Evolutionary conservation across 805 yeast genomes (phyloP).

Genomic region (Cyberlindnera misumaiensis): DNA sequence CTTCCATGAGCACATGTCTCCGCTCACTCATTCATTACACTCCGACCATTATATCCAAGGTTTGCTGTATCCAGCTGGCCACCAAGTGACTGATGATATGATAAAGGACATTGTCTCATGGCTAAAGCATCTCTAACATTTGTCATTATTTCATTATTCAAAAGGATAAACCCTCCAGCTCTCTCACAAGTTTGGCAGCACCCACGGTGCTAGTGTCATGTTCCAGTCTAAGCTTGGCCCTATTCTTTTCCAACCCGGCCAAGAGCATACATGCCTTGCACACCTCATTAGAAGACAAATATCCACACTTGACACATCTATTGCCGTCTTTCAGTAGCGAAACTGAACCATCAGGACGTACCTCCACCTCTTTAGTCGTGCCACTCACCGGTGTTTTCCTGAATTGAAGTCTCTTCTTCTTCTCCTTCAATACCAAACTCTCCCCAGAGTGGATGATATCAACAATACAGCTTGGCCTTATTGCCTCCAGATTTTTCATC

Average conservation of each 20-base stretch:
- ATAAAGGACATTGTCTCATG: constrained; percentile 12
- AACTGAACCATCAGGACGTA: constrained; percentile 59
- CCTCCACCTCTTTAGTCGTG: constrained; percentile 36
- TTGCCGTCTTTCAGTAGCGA: constrained; percentile 52
- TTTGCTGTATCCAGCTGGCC: constrained; percentile 12
- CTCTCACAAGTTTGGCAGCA: constrained; percentile 54
- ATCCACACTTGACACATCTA: constrained; percentile 85
- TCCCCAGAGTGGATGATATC: constrained; percentile 96
- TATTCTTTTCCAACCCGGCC: constrained; percentile 72
- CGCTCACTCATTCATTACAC: not conserved
- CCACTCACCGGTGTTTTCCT: constrained; percentile 12
- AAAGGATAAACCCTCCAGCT: constrained; percentile 59
- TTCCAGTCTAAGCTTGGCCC: constrained; percentile 61
- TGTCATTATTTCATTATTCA: constrained; percentile 19
- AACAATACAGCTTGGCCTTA: constrained; percentile 87
- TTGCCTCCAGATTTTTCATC: constrained; percentile 82
- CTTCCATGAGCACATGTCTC: constrained; percentile 3
- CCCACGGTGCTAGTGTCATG: constrained; percentile 47
- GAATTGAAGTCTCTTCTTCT: constrained; percentile 35
- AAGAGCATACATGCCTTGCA: constrained; percentile 91
- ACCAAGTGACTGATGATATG: constrained; percentile 17
- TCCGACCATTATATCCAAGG: constrained; percentile 10
- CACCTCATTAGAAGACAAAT: constrained; percentile 75
- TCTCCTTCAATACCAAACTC: constrained; percentile 59
- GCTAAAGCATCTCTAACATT: constrained; percentile 8